These are phyloP conservation scores for Venturia nashicola DNA, from an alignment of 2,329 filamentous ascomycete genomes.

Conservation along the genomic window DNA sequence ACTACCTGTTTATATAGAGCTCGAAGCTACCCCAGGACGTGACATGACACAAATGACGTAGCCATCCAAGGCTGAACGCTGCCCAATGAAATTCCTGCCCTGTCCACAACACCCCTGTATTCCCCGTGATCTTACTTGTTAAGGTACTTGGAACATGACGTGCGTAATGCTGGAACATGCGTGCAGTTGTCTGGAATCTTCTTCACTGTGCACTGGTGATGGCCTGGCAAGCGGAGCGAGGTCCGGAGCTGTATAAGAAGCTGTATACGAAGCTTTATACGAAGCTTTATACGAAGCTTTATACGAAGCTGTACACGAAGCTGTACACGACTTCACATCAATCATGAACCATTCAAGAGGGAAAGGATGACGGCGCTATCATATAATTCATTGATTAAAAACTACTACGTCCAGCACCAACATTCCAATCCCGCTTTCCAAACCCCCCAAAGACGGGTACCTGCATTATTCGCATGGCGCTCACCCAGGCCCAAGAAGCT, in stretches of 20 bases:
- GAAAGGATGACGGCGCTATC: neutral
- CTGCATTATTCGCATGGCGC: conserved; percentile 4
- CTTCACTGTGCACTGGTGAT: neutral
- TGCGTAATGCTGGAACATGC: neutral
- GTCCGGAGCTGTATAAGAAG: neutral
- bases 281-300: too few relatives aligned
- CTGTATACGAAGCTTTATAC: too few relatives aligned
- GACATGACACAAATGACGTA: neutral
- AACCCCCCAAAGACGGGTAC: conserved; percentile 9
- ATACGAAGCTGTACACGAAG: too few relatives aligned
- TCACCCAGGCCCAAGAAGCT: conserved; percentile 3
- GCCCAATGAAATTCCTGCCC: neutral
- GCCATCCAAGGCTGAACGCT: neutral
- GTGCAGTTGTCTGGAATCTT: neutral
- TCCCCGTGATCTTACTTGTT: neutral
- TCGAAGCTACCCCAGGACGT: neutral
- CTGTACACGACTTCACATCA: neutral
- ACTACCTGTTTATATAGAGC: neutral
- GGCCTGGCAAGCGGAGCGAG: neutral
- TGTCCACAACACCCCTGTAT: neutral
- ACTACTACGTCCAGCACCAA: neutral
- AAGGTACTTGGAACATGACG: conserved; percentile 2
- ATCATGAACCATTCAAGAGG: neutral
- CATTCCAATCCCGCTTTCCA: conserved; percentile 1
- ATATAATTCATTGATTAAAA: neutral